Percentiles rank a stretch among this genome's conserved stretches.
These are phyloP conservation scores for Dryas integrifolia DNA, from an alignment of 331 rosid genomes.

Conservation along the genomic window DNA sequence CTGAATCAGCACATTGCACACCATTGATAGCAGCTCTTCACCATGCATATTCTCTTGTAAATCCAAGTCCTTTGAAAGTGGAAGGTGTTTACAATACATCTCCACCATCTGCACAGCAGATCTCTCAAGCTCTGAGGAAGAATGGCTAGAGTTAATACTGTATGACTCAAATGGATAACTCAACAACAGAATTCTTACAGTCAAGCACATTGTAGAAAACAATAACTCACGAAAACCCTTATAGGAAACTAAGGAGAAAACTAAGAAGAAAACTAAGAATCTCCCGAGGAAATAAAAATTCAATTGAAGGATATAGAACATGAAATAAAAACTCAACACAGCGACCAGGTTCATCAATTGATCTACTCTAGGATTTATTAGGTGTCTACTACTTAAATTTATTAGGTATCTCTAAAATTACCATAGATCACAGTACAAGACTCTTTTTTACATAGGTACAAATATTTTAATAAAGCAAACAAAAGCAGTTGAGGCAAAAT, in stretches of 20 bases:
- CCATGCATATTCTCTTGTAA: constrained; percentile 87
- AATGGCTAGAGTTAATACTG: constrained; percentile 24
- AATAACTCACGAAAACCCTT: constrained; percentile 6
- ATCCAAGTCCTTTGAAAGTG: constrained; percentile 87
- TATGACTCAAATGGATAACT: constrained; percentile 24
- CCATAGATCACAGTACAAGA: neutral
- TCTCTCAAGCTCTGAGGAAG: constrained; percentile 68
- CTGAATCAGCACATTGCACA: constrained; percentile 75
- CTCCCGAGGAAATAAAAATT: neutral
- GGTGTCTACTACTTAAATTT: neutral
- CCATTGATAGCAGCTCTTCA: constrained; percentile 78
- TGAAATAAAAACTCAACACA: neutral
- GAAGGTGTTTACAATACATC: constrained; percentile 71
- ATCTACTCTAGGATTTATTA: neutral
- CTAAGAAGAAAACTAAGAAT: neutral
- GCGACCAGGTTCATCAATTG: neutral
- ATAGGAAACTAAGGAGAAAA: neutral
- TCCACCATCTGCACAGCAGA: constrained; percentile 73
- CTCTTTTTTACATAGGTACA: neutral
- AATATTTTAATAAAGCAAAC: neutral
- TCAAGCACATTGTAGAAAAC: constrained; percentile 4
- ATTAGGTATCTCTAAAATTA: constrained; percentile 3
- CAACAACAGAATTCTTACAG: constrained; percentile 20
- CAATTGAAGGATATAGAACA: neutral
- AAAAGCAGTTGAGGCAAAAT: neutral